A percentile compares a stretch with the other conserved stretches of the same genome.
Conservation (phyloP, 164 flowering plant species). For the Dillenia turbinata region DNA sequence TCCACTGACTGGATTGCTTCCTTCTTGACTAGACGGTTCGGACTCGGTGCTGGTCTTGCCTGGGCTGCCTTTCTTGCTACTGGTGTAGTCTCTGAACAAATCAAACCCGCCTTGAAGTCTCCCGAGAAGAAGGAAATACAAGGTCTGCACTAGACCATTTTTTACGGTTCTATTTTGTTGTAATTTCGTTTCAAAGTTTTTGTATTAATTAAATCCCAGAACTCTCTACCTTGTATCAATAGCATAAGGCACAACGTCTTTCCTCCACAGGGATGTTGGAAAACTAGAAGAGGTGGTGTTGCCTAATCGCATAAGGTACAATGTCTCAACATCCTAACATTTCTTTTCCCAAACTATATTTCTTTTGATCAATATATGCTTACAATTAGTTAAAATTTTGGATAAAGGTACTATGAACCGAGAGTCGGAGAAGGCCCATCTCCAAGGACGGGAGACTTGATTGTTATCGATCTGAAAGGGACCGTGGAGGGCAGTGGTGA, state of each 20-base stretch:
- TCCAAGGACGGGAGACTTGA: slow-evolving; percentile 70
- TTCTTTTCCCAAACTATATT: background rate
- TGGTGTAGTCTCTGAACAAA: slow-evolving; percentile 83
- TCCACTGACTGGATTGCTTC: slow-evolving; percentile 93
- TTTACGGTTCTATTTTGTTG: background rate
- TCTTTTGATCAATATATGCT: background rate
- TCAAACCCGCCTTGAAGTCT: slow-evolving; percentile 76
- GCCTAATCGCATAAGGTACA: slow-evolving; percentile 79
- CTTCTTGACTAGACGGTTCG: slow-evolving; percentile 71
- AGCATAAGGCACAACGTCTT: no score
- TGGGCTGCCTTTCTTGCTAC: slow-evolving; percentile 80
- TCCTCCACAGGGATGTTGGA: slow-evolving; percentile 53
- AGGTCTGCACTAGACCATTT: slow-evolving; percentile 25
- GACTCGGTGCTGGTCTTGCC: slow-evolving; percentile 94
- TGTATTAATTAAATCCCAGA: no score
- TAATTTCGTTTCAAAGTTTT: background rate
- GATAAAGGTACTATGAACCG: slow-evolving; percentile 60
- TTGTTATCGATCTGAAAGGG: slow-evolving; percentile 73
- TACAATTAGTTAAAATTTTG: background rate
- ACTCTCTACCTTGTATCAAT: no score
- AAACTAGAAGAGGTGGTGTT: slow-evolving; percentile 63
- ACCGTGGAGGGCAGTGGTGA: slow-evolving; percentile 45
- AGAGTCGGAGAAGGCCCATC: slow-evolving; percentile 72
- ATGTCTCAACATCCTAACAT: background rate
- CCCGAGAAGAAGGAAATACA: slow-evolving; percentile 65